Evolutionary conservation across 148 eudicot genomes (phyloP).

Genomic region (Chenopodium berlandieri): DNA sequence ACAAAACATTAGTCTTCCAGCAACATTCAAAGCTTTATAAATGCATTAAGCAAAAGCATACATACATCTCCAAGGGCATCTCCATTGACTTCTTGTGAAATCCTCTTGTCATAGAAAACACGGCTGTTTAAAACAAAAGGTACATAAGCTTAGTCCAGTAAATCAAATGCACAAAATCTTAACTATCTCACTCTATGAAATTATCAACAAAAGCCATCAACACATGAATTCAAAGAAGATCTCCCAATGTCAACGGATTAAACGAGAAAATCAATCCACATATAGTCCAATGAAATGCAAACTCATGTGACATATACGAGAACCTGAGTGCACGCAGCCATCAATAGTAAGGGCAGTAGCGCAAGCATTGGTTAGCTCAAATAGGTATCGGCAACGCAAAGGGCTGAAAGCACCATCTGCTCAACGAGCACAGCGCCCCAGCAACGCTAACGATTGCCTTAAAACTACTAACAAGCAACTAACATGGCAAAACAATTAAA

Average conservation of each 20-base stretch:
- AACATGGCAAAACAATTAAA: not conserved
- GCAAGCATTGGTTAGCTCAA: slow-evolving; percentile 14
- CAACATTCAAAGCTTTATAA: not conserved
- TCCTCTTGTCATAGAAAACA: slow-evolving; percentile 71
- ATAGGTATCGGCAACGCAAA: not conserved
- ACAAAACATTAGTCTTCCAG: not conserved
- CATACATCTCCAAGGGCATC: slow-evolving; percentile 72
- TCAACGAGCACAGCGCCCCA: slow-evolving; percentile 2
- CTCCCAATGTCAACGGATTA: not conserved
- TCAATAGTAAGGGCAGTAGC: not conserved
- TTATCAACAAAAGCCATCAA: not conserved
- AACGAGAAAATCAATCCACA: not conserved
- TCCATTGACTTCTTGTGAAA: slow-evolving; percentile 73
- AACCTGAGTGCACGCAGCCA: slow-evolving; percentile 36
- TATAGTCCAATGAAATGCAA: not conserved
- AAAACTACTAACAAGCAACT: not conserved
- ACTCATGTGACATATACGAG: not conserved
- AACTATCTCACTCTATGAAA: not conserved
- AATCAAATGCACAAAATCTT: not conserved
- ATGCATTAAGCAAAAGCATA: not conserved
- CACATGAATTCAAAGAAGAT: not conserved
- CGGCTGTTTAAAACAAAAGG: slow-evolving; percentile 37
- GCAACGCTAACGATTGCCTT: slow-evolving; percentile 9
- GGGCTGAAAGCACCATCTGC: slow-evolving; percentile 14
- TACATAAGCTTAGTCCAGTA: not conserved